A percentile compares a stretch with the other conserved stretches of the same genome.
Evolutionary conservation across 2,329 filamentous ascomycete genomes (phyloP).

Genomic region (Aspergillus thermomutatus): DNA sequence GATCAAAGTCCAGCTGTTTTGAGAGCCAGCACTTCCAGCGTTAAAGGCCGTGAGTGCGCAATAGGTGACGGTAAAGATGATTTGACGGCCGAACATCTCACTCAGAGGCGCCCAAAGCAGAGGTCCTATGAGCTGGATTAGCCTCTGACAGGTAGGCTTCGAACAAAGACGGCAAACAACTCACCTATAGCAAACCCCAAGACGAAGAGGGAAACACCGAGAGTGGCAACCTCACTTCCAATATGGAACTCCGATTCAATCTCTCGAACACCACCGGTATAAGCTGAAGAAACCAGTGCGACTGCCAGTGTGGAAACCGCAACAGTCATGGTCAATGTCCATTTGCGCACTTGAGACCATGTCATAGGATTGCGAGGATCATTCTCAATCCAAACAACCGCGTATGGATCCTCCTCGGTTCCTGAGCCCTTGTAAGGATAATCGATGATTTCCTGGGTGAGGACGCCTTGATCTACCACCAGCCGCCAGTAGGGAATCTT

Average conservation of each 20-base stretch:
- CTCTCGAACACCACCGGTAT: conserved; percentile 37
- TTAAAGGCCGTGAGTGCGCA: conserved; percentile 57
- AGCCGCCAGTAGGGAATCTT: conserved; percentile 47
- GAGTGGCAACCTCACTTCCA: conserved; percentile 35
- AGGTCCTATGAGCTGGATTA: conserved; percentile 26
- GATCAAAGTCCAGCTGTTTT: conserved; percentile 59
- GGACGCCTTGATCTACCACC: conserved; percentile 56
- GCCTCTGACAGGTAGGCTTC: neutral
- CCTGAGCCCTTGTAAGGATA: conserved; percentile 59
- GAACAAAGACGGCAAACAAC: neutral
- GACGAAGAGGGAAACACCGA: conserved; percentile 46
- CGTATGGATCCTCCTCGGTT: conserved; percentile 64
- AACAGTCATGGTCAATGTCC: conserved; percentile 37
- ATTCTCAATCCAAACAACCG: conserved; percentile 64
- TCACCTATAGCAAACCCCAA: conserved; percentile 44
- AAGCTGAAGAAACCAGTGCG: conserved; percentile 42
- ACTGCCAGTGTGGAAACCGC: conserved; percentile 42
- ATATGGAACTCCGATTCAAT: conserved; percentile 35
- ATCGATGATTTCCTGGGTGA: conserved; percentile 56
- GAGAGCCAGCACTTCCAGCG: conserved; percentile 55
- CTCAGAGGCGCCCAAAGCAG: conserved; percentile 44
- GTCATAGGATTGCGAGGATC: conserved; percentile 54
- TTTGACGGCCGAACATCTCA: conserved; percentile 38
- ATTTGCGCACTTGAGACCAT: conserved; percentile 35
- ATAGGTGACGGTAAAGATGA: conserved; percentile 34